These are phyloP conservation scores for Umbelopsis vinacea DNA, from an alignment of 192 early-diverging fungal species.

Conservation along the genomic window DNA sequence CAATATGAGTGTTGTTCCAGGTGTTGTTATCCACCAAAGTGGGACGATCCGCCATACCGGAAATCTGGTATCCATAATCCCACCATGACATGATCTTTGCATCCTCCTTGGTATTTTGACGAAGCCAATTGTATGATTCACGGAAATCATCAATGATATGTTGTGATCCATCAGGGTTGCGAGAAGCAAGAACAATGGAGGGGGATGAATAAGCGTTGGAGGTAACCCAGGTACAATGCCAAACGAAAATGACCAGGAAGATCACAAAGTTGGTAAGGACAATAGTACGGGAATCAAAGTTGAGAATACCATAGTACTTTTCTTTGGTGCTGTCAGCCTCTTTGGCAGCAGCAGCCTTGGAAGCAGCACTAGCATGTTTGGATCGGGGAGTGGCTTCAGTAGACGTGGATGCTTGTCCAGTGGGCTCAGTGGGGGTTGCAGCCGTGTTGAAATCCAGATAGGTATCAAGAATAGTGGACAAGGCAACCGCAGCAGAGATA, in stretches of 20 bases:
- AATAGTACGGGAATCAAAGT: slow-evolving; percentile 55
- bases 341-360: neutral
- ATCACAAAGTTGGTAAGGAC: slow-evolving; percentile 72
- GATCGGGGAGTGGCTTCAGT: slow-evolving; percentile 10
- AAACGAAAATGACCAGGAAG: slow-evolving; percentile 83
- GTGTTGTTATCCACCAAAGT: slow-evolving; percentile 99
- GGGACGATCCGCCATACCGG: slow-evolving; percentile 97
- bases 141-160: slow-evolving; percentile 99
- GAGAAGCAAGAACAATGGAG: slow-evolving; percentile 95
- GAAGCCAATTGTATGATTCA: slow-evolving; percentile 99
- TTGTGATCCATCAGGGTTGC: slow-evolving; percentile 85
- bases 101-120: slow-evolving; percentile 92
- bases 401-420: slow-evolving; percentile 12
- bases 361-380: neutral
- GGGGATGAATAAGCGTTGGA: slow-evolving; percentile 98
- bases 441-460: slow-evolving; percentile 63
- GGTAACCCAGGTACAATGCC: slow-evolving; percentile 99
- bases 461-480: slow-evolving; percentile 86
- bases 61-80: slow-evolving; percentile 99
- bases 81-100: slow-evolving; percentile 99
- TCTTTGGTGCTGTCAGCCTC: neutral
- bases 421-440: neutral
- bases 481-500: slow-evolving; percentile 87
- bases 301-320: slow-evolving; percentile 48
- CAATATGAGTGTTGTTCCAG: slow-evolving; percentile 99